Conservation (phyloP, 2,329 filamentous ascomycete genomes). For the Trichoderma citrinoviride region DNA sequence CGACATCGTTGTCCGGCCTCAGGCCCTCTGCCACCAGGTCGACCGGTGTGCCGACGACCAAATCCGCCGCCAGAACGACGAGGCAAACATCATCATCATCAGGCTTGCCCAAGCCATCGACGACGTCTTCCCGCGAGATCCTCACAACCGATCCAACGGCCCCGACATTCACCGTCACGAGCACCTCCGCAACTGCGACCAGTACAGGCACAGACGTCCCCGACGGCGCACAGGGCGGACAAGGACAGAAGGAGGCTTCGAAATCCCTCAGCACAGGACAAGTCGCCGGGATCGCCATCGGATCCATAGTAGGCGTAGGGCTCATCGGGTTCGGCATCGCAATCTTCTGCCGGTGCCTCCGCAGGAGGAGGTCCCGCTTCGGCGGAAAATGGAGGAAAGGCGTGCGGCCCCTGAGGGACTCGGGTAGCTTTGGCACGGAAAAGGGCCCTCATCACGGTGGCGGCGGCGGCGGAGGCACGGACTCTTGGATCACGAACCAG, state of each 20-base stretch:
- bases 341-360: constrained; percentile 42
- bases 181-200: background rate
- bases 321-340: constrained; percentile 49
- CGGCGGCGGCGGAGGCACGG: background rate
- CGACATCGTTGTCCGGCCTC: constrained; percentile 25
- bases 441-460: constrained; percentile 26
- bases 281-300: constrained; percentile 58
- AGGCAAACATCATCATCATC: background rate
- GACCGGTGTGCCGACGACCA: background rate
- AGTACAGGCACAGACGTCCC: constrained; percentile 18
- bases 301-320: constrained; percentile 46
- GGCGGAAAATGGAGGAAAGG: constrained; percentile 13
- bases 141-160: background rate
- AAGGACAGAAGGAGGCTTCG: background rate
- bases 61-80: background rate
- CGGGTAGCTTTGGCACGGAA: constrained; percentile 36
- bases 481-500: constrained; percentile 32
- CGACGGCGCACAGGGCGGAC: background rate
- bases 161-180: constrained; percentile 4
- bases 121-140: background rate
- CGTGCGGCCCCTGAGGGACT: constrained; percentile 31
- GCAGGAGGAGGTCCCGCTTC: constrained; percentile 40
- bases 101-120: background rate
- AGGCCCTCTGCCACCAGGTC: constrained; percentile 6
- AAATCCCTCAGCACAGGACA: constrained; percentile 41